Evolutionary conservation across 2,329 filamentous ascomycete genomes (phyloP).

Genomic region (Xylariomycetidae sp.): DNA sequence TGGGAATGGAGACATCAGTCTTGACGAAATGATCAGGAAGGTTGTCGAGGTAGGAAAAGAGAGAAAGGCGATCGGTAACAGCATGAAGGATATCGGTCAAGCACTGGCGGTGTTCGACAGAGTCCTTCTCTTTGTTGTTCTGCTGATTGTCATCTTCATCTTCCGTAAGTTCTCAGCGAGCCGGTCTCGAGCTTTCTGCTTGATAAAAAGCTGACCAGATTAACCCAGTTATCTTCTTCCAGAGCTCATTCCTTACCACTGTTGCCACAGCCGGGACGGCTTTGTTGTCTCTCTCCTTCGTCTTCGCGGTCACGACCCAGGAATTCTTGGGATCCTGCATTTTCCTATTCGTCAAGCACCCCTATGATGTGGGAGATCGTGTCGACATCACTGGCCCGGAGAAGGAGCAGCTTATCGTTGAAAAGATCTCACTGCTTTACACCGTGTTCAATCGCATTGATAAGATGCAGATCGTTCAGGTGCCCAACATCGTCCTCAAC

Average conservation of each 20-base stretch:
- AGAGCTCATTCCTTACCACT: constrained; percentile 77
- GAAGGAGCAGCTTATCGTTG: constrained; percentile 69
- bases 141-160: constrained; percentile 76
- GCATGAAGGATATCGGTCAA: constrained; percentile 96
- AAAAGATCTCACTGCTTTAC: constrained; percentile 91
- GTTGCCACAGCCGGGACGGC: constrained; percentile 88
- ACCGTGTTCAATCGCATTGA: constrained; percentile 84
- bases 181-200: too few relatives aligned
- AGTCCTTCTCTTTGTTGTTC: constrained; percentile 74
- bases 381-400: constrained; percentile 66
- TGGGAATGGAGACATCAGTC: constrained; percentile 86
- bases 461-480: constrained; percentile 73
- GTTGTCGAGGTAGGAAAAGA: constrained; percentile 79
- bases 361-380: constrained; percentile 91
- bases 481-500: constrained; percentile 91
- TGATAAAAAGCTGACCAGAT: constrained; percentile 13
- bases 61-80: constrained; percentile 82
- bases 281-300: constrained; percentile 91
- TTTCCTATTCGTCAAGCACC: constrained; percentile 98
- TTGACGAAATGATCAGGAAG: constrained; percentile 92
- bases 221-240: constrained; percentile 72
- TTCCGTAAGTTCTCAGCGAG: constrained; percentile 64
- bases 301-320: constrained; percentile 87
- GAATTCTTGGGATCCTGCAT: constrained; percentile 98
- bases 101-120: constrained; percentile 88